Evolutionary conservation across 306 rosid species (phyloP).

Genomic region (Medicago arabica): DNA sequence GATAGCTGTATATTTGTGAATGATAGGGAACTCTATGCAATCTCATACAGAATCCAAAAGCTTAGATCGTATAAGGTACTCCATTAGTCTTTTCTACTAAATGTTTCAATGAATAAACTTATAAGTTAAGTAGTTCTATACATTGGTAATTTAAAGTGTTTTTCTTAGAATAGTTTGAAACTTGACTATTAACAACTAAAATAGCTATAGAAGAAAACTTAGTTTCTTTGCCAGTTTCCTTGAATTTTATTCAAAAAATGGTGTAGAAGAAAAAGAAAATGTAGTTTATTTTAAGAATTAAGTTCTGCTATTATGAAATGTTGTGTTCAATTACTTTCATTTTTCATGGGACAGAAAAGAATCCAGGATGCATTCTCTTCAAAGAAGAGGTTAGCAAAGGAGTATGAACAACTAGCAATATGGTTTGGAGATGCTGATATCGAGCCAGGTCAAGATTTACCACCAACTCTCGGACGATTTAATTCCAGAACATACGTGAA

Average conservation of each 20-base stretch:
- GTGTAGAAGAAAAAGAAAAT: constrained; percentile 23
- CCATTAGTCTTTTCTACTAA: constrained; percentile 26
- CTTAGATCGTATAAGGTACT: constrained; percentile 82
- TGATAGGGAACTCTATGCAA: constrained; percentile 60
- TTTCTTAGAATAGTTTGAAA: constrained; percentile 20
- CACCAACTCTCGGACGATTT: constrained; percentile 35
- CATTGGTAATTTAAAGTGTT: constrained; percentile 10
- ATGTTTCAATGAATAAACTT: constrained; percentile 6
- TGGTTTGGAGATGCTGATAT: constrained; percentile 78
- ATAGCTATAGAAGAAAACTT: constrained; percentile 7
- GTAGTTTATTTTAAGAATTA: constrained; percentile 18
- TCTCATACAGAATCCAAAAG: constrained; percentile 62
- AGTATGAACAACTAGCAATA: constrained; percentile 83
- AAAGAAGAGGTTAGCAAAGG: constrained; percentile 76
- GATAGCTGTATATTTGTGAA: constrained; percentile 62
- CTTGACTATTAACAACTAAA: neutral
- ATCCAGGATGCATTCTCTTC: constrained; percentile 76
- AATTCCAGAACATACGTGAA: constrained; percentile 39
- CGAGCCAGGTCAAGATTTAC: constrained; percentile 31
- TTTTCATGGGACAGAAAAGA: constrained; percentile 57
- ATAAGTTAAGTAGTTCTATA: neutral
- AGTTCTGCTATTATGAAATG: constrained; percentile 33
- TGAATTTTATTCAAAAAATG: neutral
- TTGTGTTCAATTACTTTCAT: neutral
- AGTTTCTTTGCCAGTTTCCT: constrained; percentile 19